Evolutionary conservation across 495 filamentous ascomycete species (phyloP), one percentile per base, ranked within the genome.

Genomic region (Tuber umbilicatum): DNA sequence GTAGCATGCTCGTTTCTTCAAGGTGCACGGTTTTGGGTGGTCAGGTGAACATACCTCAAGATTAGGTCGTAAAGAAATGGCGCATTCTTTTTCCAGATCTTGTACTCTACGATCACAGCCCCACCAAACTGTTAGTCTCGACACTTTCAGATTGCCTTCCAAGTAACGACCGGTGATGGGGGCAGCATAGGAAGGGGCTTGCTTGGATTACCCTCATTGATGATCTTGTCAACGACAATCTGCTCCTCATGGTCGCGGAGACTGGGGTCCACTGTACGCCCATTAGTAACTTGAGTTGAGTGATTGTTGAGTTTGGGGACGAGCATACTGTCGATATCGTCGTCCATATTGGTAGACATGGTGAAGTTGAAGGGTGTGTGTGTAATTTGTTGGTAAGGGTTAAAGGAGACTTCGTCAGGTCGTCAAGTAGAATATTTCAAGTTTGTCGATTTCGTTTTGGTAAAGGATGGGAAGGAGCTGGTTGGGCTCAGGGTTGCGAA

Each of bases 51-150:
- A 71, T 77, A 89, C 89, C 88, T 94, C 42, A 97, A 85, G 74
- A 98, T 94, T 87, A 97, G 90, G 81, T 97, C 96, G 84, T 99
- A 99, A 78, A 99, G 91, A 84, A 97, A 97, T 4, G 94, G 94
- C 77, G 93, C 91, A 84, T 98, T 98, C 88, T 99, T 99, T 87
- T 99, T 99, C 96, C 96, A 99, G 77, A 93, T 97, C 83, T 99
- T 99, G 88, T 99, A 99, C 85, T 98, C 96, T 94, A 82, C 39
- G 40, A 16, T 64, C 21, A 38, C 71, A 50, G 27, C 55, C 38
- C 71, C n/a, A 21, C 76, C 50, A 80, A 72, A 37, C 50, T 69
- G 37, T 39, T 50, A 73, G 64, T 42, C 21, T 16, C 16, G 21
- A 67, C 40, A 31, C 12, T 21, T 21, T 37, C 39, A n/a, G 40